Evolutionary conservation across 192 early-diverging fungal genomes (phyloP), one percentile per base, ranked within the genome.

Genomic region (Dissophora ornata): DNA sequence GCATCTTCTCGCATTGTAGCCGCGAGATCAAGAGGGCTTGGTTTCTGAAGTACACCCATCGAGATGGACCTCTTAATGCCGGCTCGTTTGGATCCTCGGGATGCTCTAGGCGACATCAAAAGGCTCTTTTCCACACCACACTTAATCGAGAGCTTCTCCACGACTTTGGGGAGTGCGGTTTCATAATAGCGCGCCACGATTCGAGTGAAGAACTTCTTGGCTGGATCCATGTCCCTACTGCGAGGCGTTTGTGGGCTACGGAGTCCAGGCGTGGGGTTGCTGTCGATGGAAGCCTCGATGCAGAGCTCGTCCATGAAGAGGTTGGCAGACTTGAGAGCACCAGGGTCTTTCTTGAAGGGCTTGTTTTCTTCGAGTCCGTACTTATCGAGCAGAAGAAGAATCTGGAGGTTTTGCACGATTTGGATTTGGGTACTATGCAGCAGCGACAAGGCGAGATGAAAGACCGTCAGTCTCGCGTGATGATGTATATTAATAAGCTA

Each of bases 321-420:
- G 18, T 34, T 62, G 12, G 48, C 38, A 2, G 65, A 29, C 30
- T 77, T 67, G 24, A 55, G 40, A 1, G 73, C 73, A 3, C 73
- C 73, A 2, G 73, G 73, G 30, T 77, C 73, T 24, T 77, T 77
- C 46, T 77, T 77, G 65, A 77, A 77, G 0, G 73, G 73, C 16
- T 38, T 77, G 47, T 77, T 77, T 44, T 77, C 73, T 28, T 77
- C 63, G 4, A 77, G 36, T 10, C 40, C 59, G 10, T 67, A 77
- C 30, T 77, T 77, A 45, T 62, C 52, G 34, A 77, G 62, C 22
- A 77, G 34, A 2, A 77, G 33, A 1, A 77, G 53, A 25, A 77
- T 57, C n/a, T 67, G 73, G 1, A 77, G 53, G 30, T 77, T 77
- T 11, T 77, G 73, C 0, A 77, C 64, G 44, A 77, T 57, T 29